Percentiles rank a stretch among this genome's conserved stretches.
Evolutionary conservation across 768 basidiomycete species (phyloP).

Genomic region (Clavulina sp.): DNA sequence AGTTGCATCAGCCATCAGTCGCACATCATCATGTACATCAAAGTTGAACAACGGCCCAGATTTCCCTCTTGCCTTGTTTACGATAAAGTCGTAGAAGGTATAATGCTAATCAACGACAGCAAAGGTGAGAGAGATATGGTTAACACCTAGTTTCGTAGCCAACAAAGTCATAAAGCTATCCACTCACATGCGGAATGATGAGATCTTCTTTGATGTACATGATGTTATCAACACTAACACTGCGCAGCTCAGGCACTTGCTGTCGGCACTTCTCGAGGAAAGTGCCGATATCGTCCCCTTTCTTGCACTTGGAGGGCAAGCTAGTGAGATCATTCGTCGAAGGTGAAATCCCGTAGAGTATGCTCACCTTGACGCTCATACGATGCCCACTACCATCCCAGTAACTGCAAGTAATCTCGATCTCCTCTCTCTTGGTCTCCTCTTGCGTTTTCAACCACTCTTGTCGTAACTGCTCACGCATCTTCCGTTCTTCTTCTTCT

Average conservation of each 20-base stretch:
- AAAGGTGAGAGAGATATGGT: neutral
- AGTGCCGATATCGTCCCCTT: conserved; percentile 71
- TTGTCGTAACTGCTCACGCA: conserved; percentile 73
- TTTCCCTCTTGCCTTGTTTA: conserved; percentile 97
- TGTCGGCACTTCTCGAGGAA: conserved; percentile 88
- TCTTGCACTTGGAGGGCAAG: conserved; percentile 65
- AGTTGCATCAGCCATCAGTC: conserved; percentile 83
- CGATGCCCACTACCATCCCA: conserved; percentile 98
- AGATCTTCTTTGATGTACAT: conserved; percentile 99
- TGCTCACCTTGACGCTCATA: conserved; percentile 69
- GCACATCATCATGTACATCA: conserved; percentile 97
- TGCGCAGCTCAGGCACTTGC: conserved; percentile 84
- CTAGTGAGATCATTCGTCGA: neutral
- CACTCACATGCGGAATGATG: conserved; percentile 82
- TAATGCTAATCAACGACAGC: conserved; percentile 46
- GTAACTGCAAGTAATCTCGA: conserved; percentile 89
- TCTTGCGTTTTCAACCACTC: conserved; percentile 71
- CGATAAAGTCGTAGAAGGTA: conserved; percentile 95
- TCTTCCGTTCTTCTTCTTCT: conserved; percentile 77
- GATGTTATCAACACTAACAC: conserved; percentile 82
- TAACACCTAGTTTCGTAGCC: too few species aligned
- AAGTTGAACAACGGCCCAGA: conserved; percentile 97
- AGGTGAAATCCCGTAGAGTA: neutral
- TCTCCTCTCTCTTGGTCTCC: conserved; percentile 48
- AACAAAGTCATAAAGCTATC: neutral